A percentile compares a stretch with the other conserved stretches of the same genome.
These are phyloP conservation scores for Fomitopsis palustris DNA, from an alignment of 1,284 basidiomycete species.

Conservation along the genomic window DNA sequence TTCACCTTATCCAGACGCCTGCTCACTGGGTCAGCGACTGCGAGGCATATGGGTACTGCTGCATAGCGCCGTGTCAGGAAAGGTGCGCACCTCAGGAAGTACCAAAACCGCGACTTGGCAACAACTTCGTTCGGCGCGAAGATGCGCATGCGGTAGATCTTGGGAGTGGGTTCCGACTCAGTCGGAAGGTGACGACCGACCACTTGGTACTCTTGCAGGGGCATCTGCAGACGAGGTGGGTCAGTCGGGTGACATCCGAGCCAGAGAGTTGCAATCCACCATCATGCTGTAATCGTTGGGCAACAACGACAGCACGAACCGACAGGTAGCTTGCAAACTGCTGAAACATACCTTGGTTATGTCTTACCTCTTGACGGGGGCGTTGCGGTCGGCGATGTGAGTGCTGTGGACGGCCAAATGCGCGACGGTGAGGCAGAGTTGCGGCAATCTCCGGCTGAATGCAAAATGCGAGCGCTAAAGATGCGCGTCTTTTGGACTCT, in stretches of 20 bases:
- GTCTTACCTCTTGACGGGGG: not conserved
- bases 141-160: slow-evolving; percentile 99
- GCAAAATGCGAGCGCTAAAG: not conserved
- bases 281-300: not conserved
- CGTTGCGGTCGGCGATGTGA: not conserved
- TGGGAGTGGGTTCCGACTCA: slow-evolving; percentile 89
- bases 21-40: not conserved
- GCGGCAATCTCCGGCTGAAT: not conserved
- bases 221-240: slow-evolving; percentile 34
- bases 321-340: not conserved
- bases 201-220: slow-evolving; percentile 86
- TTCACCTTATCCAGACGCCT: slow-evolving; percentile 99
- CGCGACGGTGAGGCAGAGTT: not conserved
- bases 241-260: slow-evolving; percentile 9
- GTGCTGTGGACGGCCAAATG: not conserved
- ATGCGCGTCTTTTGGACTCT: not conserved
- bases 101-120: slow-evolving; percentile 99
- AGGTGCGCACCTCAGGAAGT: slow-evolving; percentile 81
- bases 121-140: slow-evolving; percentile 98
- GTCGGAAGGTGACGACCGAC: slow-evolving; percentile 97
- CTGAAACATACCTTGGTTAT: not conserved
- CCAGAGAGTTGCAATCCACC: not conserved
- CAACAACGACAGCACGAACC: not conserved
- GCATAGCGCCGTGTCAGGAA: not conserved
- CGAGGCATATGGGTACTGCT: not conserved